Evolutionary conservation across 2,329 filamentous ascomycete genomes (phyloP).

Genomic region (Epichloe scottii): DNA sequence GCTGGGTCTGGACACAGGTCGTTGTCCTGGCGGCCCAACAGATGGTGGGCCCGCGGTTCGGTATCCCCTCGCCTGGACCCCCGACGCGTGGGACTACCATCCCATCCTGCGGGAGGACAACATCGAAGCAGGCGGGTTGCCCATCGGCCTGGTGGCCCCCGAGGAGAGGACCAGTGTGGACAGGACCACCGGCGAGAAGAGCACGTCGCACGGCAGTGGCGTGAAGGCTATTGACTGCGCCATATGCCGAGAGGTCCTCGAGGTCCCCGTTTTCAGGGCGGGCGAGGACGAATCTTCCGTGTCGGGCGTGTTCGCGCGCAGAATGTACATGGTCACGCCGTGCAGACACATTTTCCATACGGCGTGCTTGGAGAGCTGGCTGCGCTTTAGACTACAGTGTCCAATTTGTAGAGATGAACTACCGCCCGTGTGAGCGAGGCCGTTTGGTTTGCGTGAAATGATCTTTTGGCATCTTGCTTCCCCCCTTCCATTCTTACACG

Average conservation of each 20-base stretch:
- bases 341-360: slow-evolving; percentile 95
- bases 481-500: neutral
- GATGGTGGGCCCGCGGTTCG: slow-evolving; percentile 77
- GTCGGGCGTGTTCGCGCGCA: slow-evolving; percentile 60
- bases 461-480: neutral
- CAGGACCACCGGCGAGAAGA: slow-evolving; percentile 4
- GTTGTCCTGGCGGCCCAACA: slow-evolving; percentile 70
- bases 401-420: slow-evolving; percentile 87
- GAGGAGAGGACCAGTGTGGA: slow-evolving; percentile 4
- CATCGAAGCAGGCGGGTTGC: slow-evolving; percentile 65
- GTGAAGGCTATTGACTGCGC: slow-evolving; percentile 65
- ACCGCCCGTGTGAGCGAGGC: slow-evolving; percentile 56
- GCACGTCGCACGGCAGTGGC: slow-evolving; percentile 6
- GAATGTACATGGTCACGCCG: slow-evolving; percentile 93
- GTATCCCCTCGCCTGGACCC: slow-evolving; percentile 55
- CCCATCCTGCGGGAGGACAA: slow-evolving; percentile 75
- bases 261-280: slow-evolving; percentile 67
- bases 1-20: slow-evolving; percentile 83
- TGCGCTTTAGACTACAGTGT: slow-evolving; percentile 85
- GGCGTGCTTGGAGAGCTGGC: slow-evolving; percentile 86
- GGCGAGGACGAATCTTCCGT: slow-evolving; percentile 43
- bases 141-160: slow-evolving; percentile 50
- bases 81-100: slow-evolving; percentile 90
- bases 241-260: slow-evolving; percentile 84
- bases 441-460: neutral